Evolutionary conservation across 2,329 filamentous ascomycete genomes (phyloP), one percentile per base, ranked within the genome.

Genomic region (Sarocladiaceae sp.): DNA sequence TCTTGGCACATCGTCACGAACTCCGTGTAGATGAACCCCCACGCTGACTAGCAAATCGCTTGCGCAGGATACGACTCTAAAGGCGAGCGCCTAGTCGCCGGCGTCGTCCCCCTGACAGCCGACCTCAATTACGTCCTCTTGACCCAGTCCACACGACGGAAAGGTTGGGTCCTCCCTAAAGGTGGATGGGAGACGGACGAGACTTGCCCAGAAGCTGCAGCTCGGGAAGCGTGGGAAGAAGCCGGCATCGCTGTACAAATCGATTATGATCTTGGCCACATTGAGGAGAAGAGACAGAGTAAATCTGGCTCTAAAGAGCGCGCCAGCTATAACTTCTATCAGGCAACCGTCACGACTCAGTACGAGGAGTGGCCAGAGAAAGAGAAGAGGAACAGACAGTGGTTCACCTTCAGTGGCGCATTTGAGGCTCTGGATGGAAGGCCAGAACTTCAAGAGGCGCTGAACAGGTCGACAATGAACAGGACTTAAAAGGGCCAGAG

Each of bases 181-280:
- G 94, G 94, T 65, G 94, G 94, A 55, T 99, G 94, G 92, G 94
- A 99, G 71, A 87, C 84, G 29, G 94, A 99, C 70, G 94, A 99
- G 73, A 82, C 86, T 56, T 94, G 89, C 57, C 83, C 87, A 56
- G 82, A 93, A 67, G 89, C 94, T 53, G 94, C 94, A 52, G 71
- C 87, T 77, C 77, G 94, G 60, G 94, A 99, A 71, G 94, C 94
- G 55, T 97, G 94, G 94, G 94, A 97, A 74, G 94, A 97, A 74
- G 94, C 92, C 37, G 94, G 94, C 63, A 95, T 97, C 64, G 78
- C 88, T 62, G 88, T 93, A 70, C 86, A 82, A 54, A 86, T 97
- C 68, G 85, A 87, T 62, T 87, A 86, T 66, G 90, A 96, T 68
- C 80, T 99, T 49, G 92, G 92, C 57, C 80, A 87, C 58, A 96